A percentile compares a stretch with the other conserved stretches of the same genome.
Conservation (phyloP, 495 filamentous ascomycete genomes). For the Penicillium antarcticum region DNA sequence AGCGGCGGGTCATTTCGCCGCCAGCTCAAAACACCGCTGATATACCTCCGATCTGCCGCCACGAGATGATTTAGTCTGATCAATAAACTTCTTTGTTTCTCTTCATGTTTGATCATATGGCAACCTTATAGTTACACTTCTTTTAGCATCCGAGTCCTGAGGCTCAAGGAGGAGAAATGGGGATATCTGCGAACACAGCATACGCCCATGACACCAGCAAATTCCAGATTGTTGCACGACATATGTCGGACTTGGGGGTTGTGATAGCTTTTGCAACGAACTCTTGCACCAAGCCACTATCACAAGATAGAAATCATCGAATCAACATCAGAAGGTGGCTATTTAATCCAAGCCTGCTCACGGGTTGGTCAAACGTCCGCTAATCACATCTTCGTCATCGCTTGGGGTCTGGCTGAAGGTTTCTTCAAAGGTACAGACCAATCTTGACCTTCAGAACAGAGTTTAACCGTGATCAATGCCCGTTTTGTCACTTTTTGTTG, state of each 20-base stretch:
- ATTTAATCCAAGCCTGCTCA: neutral
- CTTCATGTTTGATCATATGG: neutral
- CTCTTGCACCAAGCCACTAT: too few relatives aligned
- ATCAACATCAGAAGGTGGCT: neutral
- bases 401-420: too few relatives aligned
- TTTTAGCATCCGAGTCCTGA: neutral
- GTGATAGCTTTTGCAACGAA: neutral
- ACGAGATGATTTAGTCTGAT: neutral
- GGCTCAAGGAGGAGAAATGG: neutral
- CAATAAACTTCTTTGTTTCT: neutral
- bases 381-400: too few relatives aligned
- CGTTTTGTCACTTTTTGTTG: too few relatives aligned
- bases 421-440: too few relatives aligned
- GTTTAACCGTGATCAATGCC: too few relatives aligned
- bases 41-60: neutral
- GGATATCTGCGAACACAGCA: neutral
- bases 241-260: neutral
- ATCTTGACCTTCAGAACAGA: too few relatives aligned
- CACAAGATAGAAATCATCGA: neutral
- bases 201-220: neutral
- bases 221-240: neutral
- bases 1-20: neutral
- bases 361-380: neutral
- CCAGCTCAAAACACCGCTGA: neutral
- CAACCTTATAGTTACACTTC: neutral